phyloP scores from a whole-genome alignment of 305 asterid genomes.

The Solanum hybrid region DNA sequence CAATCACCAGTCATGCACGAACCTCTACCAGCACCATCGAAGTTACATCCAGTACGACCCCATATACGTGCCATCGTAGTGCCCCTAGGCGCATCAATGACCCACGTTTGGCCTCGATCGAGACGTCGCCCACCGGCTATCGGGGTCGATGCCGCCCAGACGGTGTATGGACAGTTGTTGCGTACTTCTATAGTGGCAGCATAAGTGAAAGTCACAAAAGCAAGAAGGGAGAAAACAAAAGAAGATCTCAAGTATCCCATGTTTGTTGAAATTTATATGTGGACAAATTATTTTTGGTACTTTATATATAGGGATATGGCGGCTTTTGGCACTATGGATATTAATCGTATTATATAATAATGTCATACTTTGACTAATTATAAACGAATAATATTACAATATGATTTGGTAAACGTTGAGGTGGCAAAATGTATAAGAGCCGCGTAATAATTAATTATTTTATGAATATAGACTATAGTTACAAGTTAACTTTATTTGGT shows the following conservation, averaged over 20 bases:
- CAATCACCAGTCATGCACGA: slow-evolving; percentile 26
- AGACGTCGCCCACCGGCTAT: slow-evolving; percentile 22
- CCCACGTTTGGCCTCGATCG: slow-evolving; percentile 23
- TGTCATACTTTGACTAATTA: not conserved
- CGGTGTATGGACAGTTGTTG: slow-evolving; percentile 22
- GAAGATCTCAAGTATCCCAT: not conserved
- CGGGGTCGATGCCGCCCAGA: slow-evolving; percentile 27
- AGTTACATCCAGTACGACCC: slow-evolving; percentile 30
- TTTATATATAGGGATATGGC: not conserved
- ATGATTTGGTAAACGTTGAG: not conserved
- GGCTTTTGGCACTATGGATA: not conserved
- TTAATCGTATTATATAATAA: not conserved
- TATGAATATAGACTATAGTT: no score
- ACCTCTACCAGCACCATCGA: slow-evolving; percentile 17
- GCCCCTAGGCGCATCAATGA: slow-evolving; percentile 17
- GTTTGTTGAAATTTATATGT: not conserved
- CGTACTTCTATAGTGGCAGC: slow-evolving; percentile 21
- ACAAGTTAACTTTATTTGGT: not conserved
- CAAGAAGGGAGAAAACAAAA: not conserved
- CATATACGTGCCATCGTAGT: slow-evolving; percentile 22
- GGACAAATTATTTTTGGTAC: not conserved
- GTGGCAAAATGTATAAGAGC: not conserved
- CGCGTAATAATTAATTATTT: not conserved
- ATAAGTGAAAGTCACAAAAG: not conserved
- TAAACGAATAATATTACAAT: no score